Evolutionary conservation across 495 filamentous ascomycete genomes (phyloP).

Genomic region (Hypoxylon cercidicola): DNA sequence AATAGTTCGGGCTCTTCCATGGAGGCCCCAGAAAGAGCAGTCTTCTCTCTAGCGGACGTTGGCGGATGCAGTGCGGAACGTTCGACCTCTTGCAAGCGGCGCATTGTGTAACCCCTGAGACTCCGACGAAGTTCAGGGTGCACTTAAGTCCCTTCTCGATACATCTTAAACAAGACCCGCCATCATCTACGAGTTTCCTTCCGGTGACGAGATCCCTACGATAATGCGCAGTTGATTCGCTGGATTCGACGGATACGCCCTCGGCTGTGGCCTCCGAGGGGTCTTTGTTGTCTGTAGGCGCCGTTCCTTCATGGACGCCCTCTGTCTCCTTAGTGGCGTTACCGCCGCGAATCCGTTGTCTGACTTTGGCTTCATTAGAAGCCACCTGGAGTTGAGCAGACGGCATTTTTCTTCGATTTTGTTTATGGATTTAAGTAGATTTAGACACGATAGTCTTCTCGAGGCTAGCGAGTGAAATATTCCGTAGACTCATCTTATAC

Average conservation of each 20-base stretch:
- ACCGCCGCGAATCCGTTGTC: not conserved
- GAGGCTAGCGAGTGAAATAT: not conserved
- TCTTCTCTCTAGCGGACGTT: not conserved
- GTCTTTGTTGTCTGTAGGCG: not conserved
- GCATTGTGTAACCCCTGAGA: constrained; percentile 27
- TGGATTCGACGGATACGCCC: not conserved
- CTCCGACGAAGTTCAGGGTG: constrained; percentile 36
- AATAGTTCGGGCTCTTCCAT: constrained; percentile 42
- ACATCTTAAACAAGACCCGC: constrained; percentile 34
- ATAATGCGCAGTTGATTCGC: not conserved
- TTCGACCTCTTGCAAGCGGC: constrained; percentile 29
- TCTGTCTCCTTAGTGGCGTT: not conserved
- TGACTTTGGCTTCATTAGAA: not conserved
- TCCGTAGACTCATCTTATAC: not conserved
- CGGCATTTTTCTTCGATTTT: not conserved
- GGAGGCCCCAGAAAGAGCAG: constrained; percentile 23
- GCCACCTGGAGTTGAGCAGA: not conserved
- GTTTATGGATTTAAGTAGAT: not conserved
- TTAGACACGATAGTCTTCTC: not conserved
- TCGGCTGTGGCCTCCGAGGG: not conserved
- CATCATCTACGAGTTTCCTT: constrained; percentile 22
- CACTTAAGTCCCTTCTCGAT: constrained; percentile 40
- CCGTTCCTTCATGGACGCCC: not conserved
- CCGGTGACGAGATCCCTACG: constrained; percentile 31
- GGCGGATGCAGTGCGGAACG: constrained; percentile 26